These are phyloP conservation scores for Cladosporium austrohemisphaericum DNA, from an alignment of 2,329 filamentous ascomycete species.

Conservation along the genomic window DNA sequence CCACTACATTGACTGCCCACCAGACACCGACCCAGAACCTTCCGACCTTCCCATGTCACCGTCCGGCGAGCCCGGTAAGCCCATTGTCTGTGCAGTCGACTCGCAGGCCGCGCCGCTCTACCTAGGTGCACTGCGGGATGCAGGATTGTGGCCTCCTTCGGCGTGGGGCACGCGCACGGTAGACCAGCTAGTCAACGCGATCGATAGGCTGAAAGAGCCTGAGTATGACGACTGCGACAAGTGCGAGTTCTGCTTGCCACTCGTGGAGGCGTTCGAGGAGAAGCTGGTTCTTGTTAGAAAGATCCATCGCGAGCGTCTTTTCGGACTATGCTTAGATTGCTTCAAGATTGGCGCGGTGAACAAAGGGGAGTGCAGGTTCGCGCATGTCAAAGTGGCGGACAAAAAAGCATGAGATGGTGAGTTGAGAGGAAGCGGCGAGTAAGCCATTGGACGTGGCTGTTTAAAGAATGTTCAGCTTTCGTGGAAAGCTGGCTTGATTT, in stretches of 20 bases:
- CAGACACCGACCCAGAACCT: constrained; percentile 23
- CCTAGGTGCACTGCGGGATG: constrained; percentile 27
- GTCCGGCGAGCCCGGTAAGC: background rate
- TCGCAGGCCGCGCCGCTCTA: constrained; percentile 20
- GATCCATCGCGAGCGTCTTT: constrained; percentile 26
- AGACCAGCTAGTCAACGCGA: constrained; percentile 14
- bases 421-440: no score
- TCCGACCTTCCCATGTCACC: constrained; percentile 13
- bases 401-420: no score
- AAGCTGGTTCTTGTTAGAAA: constrained; percentile 21
- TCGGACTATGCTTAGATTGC: constrained; percentile 32
- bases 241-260: constrained; percentile 28
- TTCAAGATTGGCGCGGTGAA: constrained; percentile 23
- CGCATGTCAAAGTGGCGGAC: constrained; percentile 23
- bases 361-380: constrained; percentile 25
- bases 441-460: no score
- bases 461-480: no score
- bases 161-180: constrained; percentile 20
- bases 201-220: constrained; percentile 23
- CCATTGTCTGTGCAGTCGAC: constrained; percentile 24
- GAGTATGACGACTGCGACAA: constrained; percentile 27
- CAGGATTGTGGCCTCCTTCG: constrained; percentile 27
- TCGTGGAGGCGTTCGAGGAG: constrained; percentile 22
- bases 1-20: constrained; percentile 29
- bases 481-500: background rate